Evolutionary conservation across 2,329 filamentous ascomycete genomes (phyloP), one percentile per base, ranked within the genome.

Genomic region (Ilyonectria sp.): DNA sequence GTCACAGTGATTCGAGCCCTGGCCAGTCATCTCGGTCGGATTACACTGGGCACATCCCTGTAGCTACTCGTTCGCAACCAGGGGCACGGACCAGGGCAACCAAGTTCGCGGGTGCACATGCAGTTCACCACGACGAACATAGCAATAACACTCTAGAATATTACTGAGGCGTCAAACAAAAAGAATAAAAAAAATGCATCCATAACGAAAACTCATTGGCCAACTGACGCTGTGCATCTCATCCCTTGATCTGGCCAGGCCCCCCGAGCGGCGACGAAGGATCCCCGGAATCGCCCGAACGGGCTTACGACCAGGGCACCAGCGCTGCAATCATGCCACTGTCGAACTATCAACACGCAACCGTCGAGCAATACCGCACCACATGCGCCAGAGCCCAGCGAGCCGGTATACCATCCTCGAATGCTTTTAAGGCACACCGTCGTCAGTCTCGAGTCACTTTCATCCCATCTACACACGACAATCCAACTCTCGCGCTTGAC

Each of bases 291-390:
- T 61, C 63, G 58, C 53, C 63, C 65, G 65, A 65, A 60, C 65
- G 50, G 70, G 70, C 60, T 65, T 56, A 23, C 58, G 54, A 17
- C 58, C 63, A 60, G 67, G 69, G 71, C 58, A 65, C 64, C 31
- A 60, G 60, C 61, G 43, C 50, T 31, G 47, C 50, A 61, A 68
- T 75, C 71, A 68, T 73, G 68, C 74, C 74, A 75, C 72, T 58
- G 62, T 75, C 70, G 70, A 68, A 73, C 65, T 68, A 72, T 72
- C 65, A 67, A 71, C 69, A 70, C 57, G 63, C 73, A 65, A 75
- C 60, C 10, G 4, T 17, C 33, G 44, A 52, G 13, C 8, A n/a
- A 57, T 23, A 63, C 73, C 63, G 58, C 63, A 64, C 35, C 64
- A 54, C 17, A 63, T n/a, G 40, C 31, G 35, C 31, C 15, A 35